Base-by-base conservation (phyloP, 2,329 filamentous ascomycete genomes). In the Coniella vitis region DNA sequence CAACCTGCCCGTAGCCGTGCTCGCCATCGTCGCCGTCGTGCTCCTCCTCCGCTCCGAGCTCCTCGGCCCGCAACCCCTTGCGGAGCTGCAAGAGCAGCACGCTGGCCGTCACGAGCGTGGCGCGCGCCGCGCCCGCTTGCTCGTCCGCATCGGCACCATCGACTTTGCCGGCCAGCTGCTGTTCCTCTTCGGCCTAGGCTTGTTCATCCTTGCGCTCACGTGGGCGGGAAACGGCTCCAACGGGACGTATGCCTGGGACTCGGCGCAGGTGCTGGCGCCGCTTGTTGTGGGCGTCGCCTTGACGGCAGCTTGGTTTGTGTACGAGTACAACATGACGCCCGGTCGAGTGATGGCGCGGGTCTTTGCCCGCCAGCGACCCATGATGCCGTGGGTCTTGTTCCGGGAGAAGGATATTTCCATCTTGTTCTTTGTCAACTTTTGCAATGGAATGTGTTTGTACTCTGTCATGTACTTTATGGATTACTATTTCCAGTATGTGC, bases 401-500 rank as follows among this genome's bases (percentile, higher is more conserved):
- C 63, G 65, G 3, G 71, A 76, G 47, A 71, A 74, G 31, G 81
- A 87, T 54, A 75, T 80, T 1, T 68, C 72, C 0, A 66, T 85
- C n/a, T 62, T 86, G n/a, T 75, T 79, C 52, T 74, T 76, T 49
- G 72, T 83, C 54, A 81, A 82, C 54, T 78, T 83, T 57, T 70
- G 74, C 3, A 75, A 75, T 0, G 83, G 83, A 4, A 74, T 79
- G 56, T 71, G 68, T 45, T 74, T 72, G 69, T 76, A 69, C 54
- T 65, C 70, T 20, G 67, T 73, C 51, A 62, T 86, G 55, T 87
- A 86, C 61, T 87, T 86, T 56, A 78, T 83, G 55, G 79, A 78
- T 14, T 73, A 86, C 16, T 87, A 85, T 62, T 86, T 86, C 60
- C 76, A 78, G 2, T 65, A 84, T 14, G 81, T 85, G 4, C 66